phyloP scores from a whole-genome alignment of 1,284 basidiomycete genomes.

The Ceratobasidium theobromae region DNA sequence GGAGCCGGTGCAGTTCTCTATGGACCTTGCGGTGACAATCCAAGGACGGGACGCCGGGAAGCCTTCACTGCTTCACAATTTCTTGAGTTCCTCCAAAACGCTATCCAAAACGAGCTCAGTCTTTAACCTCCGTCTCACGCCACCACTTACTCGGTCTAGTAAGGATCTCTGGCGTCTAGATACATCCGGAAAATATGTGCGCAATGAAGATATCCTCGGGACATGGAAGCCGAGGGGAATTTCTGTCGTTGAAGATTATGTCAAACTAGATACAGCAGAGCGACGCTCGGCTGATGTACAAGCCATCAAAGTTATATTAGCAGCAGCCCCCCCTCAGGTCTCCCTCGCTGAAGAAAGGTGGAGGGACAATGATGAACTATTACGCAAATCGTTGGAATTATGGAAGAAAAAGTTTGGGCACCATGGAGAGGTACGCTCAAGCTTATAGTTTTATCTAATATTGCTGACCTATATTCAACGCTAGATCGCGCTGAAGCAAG shows the following conservation, averaged over 20 bases:
- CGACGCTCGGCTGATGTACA: conserved; percentile 83
- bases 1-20: conserved; percentile 80
- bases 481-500: conserved; percentile 78
- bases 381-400: conserved; percentile 65
- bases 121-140: conserved; percentile 78
- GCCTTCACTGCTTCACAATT: conserved; percentile 70
- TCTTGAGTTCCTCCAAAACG: conserved; percentile 75
- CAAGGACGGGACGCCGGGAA: conserved; percentile 83
- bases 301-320: conserved; percentile 76
- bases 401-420: conserved; percentile 85
- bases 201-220: conserved; percentile 82
- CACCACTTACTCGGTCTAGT: conserved; percentile 82
- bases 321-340: conserved; percentile 51
- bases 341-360: conserved; percentile 56
- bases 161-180: conserved; percentile 93
- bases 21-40: conserved; percentile 88
- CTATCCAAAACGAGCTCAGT: conserved; percentile 75
- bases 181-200: conserved; percentile 90
- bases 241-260: conserved; percentile 84
- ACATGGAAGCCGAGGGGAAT: conserved; percentile 87
- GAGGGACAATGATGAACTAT: conserved; percentile 57
- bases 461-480: neutral
- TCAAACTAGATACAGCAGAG: conserved; percentile 67
- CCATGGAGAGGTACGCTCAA: conserved; percentile 67
- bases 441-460: no score